Base-by-base conservation (phyloP, 805 yeast genomes). In the Ogataea nakhonphanomensis region DNA sequence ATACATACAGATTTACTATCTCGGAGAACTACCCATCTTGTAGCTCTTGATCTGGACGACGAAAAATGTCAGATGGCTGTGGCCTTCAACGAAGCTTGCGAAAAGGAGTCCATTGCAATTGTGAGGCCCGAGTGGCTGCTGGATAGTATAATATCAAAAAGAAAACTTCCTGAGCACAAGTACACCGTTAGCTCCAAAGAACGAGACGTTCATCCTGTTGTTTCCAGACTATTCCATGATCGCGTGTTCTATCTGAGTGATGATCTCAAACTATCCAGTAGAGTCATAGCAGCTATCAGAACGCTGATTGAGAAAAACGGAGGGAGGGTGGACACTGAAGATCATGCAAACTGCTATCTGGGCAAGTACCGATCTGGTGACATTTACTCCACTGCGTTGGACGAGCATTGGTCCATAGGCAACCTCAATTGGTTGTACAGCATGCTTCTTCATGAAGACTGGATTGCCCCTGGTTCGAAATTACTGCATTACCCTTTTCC, bases 121-220 rank as follows among this genome's bases (percentile, higher is more conserved):
- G 93, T 90, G 3, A 66, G 73, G 3, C 95, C 96, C 0, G 76
- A 78, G 14, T 91, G 96, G 96, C 61, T 90, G 10, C 80, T 81
- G 37, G 84, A 76, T 43, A 82, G 90, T 54, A 66, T 85, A 45
- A 76, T 73, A 39, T 56, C 70, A 27, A 69, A 78, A 21, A 58
- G 67, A 33, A 69, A 62, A 36, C 58, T 83, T 8, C 74, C 74
- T 38, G 90, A 78, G 38, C 43, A 55, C 0, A 73, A 74, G 1
- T 85, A 82, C 54, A 49, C 73, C 12, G 58, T 81, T n/a, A 67
- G 35, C 13, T 12, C 35, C 25, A 22, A 12, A 21, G 35, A 26
- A 23, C 25, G 25, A 24, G 13, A 13, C 13, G 25, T 26, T 13
- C 14, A 13, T n/a, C 31, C 33, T 15, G 25, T 22, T 15, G 7